Evolutionary conservation across 768 basidiomycete species (phyloP), one percentile per base, ranked within the genome.

Genomic region (Tylopilus sp.): DNA sequence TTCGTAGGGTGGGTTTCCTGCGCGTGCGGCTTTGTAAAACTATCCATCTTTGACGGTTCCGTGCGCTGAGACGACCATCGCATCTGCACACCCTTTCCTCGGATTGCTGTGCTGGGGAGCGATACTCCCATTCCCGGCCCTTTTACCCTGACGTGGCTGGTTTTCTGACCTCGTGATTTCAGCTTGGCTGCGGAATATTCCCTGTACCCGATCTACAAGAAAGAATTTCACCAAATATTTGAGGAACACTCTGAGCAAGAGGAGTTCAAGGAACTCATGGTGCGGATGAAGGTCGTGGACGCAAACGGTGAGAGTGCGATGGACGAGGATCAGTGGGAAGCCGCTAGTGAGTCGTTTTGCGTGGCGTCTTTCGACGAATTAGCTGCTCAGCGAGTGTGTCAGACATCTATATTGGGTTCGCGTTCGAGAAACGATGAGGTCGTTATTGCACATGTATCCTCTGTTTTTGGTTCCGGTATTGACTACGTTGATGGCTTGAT

Each of bases 321-420:
- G 91, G 84, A 94, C 58, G 88, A 89, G 59, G 87, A 90, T 61
- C 95, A 98, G 71, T 97, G 96, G 92, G 94, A 98, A 64, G 96
- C 96, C 57, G 94, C 93, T n/a, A 98, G 97, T 98, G 71, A 72
- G 93, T 82, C 13, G 30, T 30, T 44, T 50, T 11, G 26, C 24
- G 9, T 10, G 31, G 21, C 40, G 9, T 30, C 17, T 6, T 8
- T 10, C 17, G 17, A 33, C 41, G 30, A 24, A 8, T 21, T 19
- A 6, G 22, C 30, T 46, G n/a, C 48, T 64, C n/a, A 60, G 49
- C 55, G 25, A 43, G 43, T 24, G 21, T 3, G 33, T 36, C 63
- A 98, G 95, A 95, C 68, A 85, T 98, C 48, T 98, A 98, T 62
- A 81, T 95, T 59, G 95, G 86, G 3, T 98, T 98, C 62, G 95